Percentiles rank a stretch among this genome's conserved stretches.
Conservation (phyloP, 2,329 filamentous ascomycete genomes). For the Simplicillium sp. region DNA sequence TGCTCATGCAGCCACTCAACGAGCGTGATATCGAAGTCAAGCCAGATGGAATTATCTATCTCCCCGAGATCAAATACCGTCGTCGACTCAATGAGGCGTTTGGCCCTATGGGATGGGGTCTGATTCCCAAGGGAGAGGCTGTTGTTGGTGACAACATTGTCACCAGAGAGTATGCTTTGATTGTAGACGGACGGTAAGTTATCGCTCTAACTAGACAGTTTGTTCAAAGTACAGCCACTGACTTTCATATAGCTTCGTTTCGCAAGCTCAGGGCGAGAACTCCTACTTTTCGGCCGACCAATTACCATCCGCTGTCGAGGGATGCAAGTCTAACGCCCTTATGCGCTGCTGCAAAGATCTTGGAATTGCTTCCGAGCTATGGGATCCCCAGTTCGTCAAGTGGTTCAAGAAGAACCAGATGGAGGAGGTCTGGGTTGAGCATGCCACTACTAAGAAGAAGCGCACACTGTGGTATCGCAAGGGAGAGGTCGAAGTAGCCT, state of each 20-base stretch:
- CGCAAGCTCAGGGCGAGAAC: slow-evolving; percentile 88
- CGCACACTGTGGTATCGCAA: slow-evolving; percentile 81
- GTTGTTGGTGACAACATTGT: slow-evolving; percentile 72
- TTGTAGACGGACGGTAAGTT: slow-evolving; percentile 74
- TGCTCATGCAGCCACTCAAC: slow-evolving; percentile 59
- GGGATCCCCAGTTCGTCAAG: slow-evolving; percentile 88
- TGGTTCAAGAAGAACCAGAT: slow-evolving; percentile 67
- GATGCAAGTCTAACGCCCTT: slow-evolving; percentile 93
- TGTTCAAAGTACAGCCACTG: not conserved
- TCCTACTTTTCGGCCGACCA: slow-evolving; percentile 84
- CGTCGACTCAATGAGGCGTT: slow-evolving; percentile 85
- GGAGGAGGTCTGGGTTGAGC: slow-evolving; percentile 83
- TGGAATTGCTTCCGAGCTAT: slow-evolving; percentile 87
- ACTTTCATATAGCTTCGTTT: slow-evolving; percentile 59
- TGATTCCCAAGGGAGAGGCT: slow-evolving; percentile 79
- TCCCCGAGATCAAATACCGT: slow-evolving; percentile 97
- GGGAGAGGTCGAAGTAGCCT: slow-evolving; percentile 59
- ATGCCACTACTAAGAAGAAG: slow-evolving; percentile 77
- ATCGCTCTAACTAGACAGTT: not conserved
- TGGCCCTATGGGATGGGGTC: slow-evolving; percentile 89
- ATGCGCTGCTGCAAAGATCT: slow-evolving; percentile 99
- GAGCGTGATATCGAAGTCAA: slow-evolving; percentile 87
- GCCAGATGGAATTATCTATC: slow-evolving; percentile 90
- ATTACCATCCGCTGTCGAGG: slow-evolving; percentile 89
- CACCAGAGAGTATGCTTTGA: slow-evolving; percentile 86